Evolutionary conservation across 768 basidiomycete species (phyloP).

Genomic region (Hygrocybe coccinea): DNA sequence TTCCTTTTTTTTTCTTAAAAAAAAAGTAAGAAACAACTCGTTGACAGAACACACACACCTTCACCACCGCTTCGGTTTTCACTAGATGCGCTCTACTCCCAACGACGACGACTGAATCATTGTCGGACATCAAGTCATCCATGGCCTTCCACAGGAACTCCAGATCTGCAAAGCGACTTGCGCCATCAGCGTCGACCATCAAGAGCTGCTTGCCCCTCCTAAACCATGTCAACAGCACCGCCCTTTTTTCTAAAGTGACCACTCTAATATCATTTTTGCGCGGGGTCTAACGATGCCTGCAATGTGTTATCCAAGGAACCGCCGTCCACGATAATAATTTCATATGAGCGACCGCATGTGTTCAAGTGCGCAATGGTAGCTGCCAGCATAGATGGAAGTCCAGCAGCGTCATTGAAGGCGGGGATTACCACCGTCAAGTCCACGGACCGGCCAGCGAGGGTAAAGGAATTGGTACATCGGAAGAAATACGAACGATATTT

Average conservation of each 20-base stretch:
- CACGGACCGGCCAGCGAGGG: slow-evolving; percentile 52
- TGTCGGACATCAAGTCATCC: slow-evolving; percentile 51
- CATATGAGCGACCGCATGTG: slow-evolving; percentile 51
- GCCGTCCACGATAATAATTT: slow-evolving; percentile 89
- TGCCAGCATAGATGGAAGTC: slow-evolving; percentile 77
- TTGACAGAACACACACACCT: slow-evolving; percentile 44
- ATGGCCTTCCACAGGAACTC: slow-evolving; percentile 73
- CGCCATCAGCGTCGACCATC: slow-evolving; percentile 94
- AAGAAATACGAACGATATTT: slow-evolving; percentile 57
- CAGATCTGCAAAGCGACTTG: slow-evolving; percentile 84
- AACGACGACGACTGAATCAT: slow-evolving; percentile 61
- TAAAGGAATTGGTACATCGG: slow-evolving; percentile 50
- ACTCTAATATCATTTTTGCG: too few species aligned
- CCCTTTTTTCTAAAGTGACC: slow-evolving; percentile 71
- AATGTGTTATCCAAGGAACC: slow-evolving; percentile 79
- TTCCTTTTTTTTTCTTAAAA: not conserved
- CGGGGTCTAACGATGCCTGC: slow-evolving; percentile 57
- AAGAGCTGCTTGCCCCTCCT: slow-evolving; percentile 71
- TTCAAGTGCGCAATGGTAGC: slow-evolving; percentile 64
- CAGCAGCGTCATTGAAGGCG: slow-evolving; percentile 84
- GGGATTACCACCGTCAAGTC: slow-evolving; percentile 83
- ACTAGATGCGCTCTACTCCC: slow-evolving; percentile 92
- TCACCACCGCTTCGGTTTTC: slow-evolving; percentile 98
- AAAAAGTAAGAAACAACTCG: slow-evolving; percentile 1
- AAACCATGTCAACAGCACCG: slow-evolving; percentile 90